phyloP scores from a whole-genome alignment of 2,329 filamentous ascomycete species.

The Trichophyton mentagrophytes region DNA sequence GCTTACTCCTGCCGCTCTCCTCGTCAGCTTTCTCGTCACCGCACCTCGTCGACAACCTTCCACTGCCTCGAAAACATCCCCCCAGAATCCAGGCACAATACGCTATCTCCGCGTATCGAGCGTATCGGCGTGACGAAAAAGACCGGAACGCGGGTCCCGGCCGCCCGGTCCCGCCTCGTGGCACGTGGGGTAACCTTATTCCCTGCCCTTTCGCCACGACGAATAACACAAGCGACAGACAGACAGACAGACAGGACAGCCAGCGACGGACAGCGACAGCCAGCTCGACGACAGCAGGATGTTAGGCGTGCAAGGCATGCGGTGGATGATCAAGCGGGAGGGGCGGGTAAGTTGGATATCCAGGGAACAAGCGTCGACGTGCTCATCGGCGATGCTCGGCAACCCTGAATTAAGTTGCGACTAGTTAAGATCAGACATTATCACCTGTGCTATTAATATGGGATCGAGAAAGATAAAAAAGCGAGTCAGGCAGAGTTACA shows the following conservation, averaged over 20 bases:
- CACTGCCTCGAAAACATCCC: too few relatives aligned
- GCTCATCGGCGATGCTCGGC: neutral
- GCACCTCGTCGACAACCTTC: too few relatives aligned
- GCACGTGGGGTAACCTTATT: conserved; percentile 4
- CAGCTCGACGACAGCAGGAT: too few relatives aligned
- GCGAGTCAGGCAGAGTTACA: neutral
- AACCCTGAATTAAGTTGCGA: neutral
- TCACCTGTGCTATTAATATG: neutral
- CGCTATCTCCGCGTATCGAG: neutral
- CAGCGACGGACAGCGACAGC: too few relatives aligned
- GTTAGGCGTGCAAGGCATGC: too few relatives aligned
- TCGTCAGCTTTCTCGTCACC: neutral
- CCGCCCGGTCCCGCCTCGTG: conserved; percentile 4
- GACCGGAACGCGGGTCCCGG: conserved; percentile 4
- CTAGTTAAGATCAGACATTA: neutral
- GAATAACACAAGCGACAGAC: too few relatives aligned
- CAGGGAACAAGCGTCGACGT: too few relatives aligned
- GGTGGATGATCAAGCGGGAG: too few relatives aligned
- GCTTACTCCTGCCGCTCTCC: neutral
- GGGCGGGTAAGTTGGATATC: too few relatives aligned
- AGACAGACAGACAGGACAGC: too few relatives aligned
- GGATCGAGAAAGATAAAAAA: neutral
- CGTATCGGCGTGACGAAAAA: conserved; percentile 1
- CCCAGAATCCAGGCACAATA: too few relatives aligned
- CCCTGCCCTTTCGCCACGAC: neutral